Conservation (phyloP, 139 green algal species). For the Edaphochlamys debaryana region DNA sequence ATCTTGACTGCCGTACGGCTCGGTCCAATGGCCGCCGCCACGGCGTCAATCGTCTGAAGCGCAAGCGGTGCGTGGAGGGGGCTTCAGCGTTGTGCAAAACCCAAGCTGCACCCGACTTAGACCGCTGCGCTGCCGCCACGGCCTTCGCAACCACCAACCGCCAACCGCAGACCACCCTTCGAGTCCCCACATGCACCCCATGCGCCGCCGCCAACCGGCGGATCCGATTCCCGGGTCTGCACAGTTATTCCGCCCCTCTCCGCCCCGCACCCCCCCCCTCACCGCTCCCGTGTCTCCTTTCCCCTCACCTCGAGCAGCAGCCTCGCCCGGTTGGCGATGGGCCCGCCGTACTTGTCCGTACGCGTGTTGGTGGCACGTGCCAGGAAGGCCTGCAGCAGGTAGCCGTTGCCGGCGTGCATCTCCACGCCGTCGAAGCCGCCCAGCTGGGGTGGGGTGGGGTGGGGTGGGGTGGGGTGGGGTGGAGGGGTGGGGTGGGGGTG, state of each 20-base stretch:
- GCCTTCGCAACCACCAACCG: too few species aligned
- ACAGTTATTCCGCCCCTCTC: not conserved
- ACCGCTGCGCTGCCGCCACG: too few species aligned
- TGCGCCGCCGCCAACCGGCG: too few species aligned
- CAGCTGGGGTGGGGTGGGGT: too few species aligned
- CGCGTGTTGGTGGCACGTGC: conserved; percentile 30
- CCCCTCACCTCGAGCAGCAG: conserved; percentile 54
- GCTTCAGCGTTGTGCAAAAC: too few species aligned
- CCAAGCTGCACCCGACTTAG: too few species aligned
- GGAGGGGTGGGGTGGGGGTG: too few species aligned
- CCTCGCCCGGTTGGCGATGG: conserved; percentile 23
- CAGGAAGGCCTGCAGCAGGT: conserved; percentile 64
- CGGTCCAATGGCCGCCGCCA: conserved; percentile 43
- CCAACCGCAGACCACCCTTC: too few species aligned
- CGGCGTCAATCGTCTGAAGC: conserved; percentile 37
- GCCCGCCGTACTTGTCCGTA: conserved; percentile 46
- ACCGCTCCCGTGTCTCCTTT: too few species aligned
- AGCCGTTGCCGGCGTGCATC: conserved; percentile 65
- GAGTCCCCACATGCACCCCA: too few species aligned
- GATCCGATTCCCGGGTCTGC: not conserved
- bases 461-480: too few species aligned
- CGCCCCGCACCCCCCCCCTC: not conserved
- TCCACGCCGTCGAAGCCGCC: conserved; percentile 67
- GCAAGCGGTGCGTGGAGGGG: too few species aligned
- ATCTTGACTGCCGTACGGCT: conserved; percentile 50